Conservation (phyloP, 495 filamentous ascomycete species). For the Penicillium crystallinum region DNA sequence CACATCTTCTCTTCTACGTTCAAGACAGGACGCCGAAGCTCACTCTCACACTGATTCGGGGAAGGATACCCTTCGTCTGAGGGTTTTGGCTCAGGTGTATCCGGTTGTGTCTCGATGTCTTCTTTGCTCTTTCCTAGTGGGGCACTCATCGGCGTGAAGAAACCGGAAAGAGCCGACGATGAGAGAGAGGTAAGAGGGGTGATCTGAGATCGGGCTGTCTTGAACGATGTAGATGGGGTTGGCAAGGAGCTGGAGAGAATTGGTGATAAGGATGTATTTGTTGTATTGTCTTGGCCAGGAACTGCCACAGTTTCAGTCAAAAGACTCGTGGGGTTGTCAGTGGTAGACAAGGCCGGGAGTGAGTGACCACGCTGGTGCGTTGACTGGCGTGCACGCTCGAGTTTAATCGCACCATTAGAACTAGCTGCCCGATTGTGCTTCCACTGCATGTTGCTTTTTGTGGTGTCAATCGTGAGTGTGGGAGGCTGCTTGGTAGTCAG, state of each 20-base stretch:
- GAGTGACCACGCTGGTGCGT: background rate
- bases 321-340: background rate
- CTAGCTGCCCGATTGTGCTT: background rate
- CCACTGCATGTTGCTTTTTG: background rate
- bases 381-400: background rate
- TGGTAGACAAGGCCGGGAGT: background rate
- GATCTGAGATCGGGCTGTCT: slow-evolving; percentile 1
- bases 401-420: background rate
- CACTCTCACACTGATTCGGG: background rate
- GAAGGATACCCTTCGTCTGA: background rate
- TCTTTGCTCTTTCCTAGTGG: background rate
- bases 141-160: background rate
- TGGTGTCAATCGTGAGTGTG: background rate
- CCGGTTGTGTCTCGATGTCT: background rate
- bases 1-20: background rate
- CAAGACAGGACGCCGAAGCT: background rate
- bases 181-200: background rate
- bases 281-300: background rate
- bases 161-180: background rate
- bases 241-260: background rate
- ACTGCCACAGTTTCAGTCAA: background rate
- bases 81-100: background rate
- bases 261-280: background rate
- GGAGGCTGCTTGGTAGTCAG: background rate
- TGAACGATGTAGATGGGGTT: background rate